A percentile compares a stretch with the other conserved stretches of the same genome.
These are phyloP conservation scores for Salix udensis DNA, from an alignment of 345 rosid genomes.

Conservation along the genomic window DNA sequence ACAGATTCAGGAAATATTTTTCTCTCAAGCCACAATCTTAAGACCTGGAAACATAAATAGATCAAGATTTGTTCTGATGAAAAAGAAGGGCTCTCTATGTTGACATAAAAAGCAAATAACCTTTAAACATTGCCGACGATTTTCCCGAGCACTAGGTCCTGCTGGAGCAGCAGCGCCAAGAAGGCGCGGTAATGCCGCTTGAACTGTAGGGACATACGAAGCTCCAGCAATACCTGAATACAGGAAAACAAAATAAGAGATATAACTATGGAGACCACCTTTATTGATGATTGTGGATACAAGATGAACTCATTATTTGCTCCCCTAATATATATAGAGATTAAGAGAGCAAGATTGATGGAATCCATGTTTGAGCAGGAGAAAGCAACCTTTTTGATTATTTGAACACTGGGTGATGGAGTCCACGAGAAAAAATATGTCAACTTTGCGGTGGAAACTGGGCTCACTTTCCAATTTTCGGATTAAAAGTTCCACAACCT, in stretches of 20 bases:
- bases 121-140: constrained; percentile 96
- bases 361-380: not conserved
- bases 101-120: constrained; percentile 32
- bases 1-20: constrained; percentile 80
- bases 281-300: not conserved
- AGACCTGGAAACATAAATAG: constrained; percentile 48
- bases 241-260: not conserved
- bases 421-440: constrained; percentile 90
- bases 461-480: constrained; percentile 83
- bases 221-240: constrained; percentile 76
- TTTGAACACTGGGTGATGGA: constrained; percentile 92
- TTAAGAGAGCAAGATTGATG: not conserved
- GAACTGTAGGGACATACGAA: constrained; percentile 74
- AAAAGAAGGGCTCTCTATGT: not conserved
- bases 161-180: constrained; percentile 91
- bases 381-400: constrained; percentile 65
- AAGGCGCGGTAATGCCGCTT: constrained; percentile 91
- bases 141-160: constrained; percentile 82
- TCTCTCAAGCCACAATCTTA: constrained; percentile 86
- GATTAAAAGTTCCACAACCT: constrained; percentile 92
- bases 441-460: constrained; percentile 76
- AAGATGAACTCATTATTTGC: not conserved
- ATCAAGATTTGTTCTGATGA: constrained; percentile 20
- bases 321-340: not conserved
- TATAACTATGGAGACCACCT: not conserved